These are phyloP conservation scores for Logfia minima DNA, from an alignment of 129 eudicot genomes.

Conservation along the genomic window DNA sequence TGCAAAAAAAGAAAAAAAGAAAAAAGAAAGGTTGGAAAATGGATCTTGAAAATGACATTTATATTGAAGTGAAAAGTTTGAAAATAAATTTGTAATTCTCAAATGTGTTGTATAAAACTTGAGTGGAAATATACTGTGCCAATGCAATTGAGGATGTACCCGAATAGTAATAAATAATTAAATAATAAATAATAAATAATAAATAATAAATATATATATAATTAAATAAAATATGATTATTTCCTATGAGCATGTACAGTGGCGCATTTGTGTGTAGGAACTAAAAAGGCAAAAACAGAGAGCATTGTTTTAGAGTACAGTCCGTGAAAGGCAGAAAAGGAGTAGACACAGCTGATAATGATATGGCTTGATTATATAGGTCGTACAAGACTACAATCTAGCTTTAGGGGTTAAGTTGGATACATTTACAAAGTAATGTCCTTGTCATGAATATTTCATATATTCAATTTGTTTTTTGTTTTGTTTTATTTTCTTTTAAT, in stretches of 20 bases:
- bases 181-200: too few species aligned
- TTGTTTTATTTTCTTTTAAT: too few species aligned
- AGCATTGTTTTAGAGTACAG: background rate
- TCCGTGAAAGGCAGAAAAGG: slow-evolving; percentile 13
- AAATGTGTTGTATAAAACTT: background rate
- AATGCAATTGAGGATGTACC: background rate
- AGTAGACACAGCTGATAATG: background rate
- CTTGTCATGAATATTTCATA: background rate
- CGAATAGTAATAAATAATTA: background rate
- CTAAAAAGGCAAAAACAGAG: background rate
- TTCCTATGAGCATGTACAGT: background rate
- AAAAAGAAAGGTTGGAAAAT: too few species aligned
- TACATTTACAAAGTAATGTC: background rate
- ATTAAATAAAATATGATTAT: background rate
- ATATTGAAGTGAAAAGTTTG: too few species aligned
- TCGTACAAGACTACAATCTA: background rate
- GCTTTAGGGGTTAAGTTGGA: background rate
- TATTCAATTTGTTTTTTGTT: too few species aligned
- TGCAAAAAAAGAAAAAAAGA: background rate
- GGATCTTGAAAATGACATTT: background rate
- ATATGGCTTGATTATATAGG: background rate
- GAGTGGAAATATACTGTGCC: too few species aligned
- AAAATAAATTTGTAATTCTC: too few species aligned
- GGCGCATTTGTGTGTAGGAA: background rate
- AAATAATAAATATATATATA: background rate